Evolutionary conservation across 805 yeast species (phyloP).

Genomic region (Wickerhamiella australiensis): DNA sequence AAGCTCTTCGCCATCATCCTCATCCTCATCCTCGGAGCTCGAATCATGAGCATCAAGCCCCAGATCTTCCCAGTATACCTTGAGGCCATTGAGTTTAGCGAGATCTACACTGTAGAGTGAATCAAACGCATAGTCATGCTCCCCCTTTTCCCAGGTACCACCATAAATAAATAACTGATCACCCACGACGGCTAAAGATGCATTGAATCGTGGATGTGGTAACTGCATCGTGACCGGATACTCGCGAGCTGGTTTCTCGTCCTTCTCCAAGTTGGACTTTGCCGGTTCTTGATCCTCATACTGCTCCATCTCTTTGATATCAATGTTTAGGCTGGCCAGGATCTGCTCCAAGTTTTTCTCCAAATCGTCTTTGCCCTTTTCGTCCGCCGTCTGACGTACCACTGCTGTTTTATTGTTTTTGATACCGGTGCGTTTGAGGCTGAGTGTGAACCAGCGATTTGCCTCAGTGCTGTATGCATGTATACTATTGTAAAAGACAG

Average conservation of each 20-base stretch:
- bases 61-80: conserved; percentile 71
- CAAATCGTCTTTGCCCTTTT: conserved; percentile 48
- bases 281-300: conserved; percentile 30
- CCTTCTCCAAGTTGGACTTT: conserved; percentile 26
- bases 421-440: conserved; percentile 45
- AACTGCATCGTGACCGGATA: conserved; percentile 47
- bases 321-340: conserved; percentile 26
- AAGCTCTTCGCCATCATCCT: conserved; percentile 57
- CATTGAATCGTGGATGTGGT: conserved; percentile 85
- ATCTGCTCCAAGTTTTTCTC: conserved; percentile 59
- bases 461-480: conserved; percentile 73
- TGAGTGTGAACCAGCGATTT: conserved; percentile 76
- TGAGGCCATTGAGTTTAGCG: conserved; percentile 76
- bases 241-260: conserved; percentile 33
- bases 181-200: conserved; percentile 72
- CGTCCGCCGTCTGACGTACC: conserved; percentile 31
- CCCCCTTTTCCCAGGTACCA: conserved; percentile 80
- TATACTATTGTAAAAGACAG: conserved; percentile 69
- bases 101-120: conserved; percentile 78
- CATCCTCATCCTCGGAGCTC: conserved; percentile 37
- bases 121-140: conserved; percentile 71
- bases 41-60: conserved; percentile 29
- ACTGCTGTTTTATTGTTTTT: conserved; percentile 28
- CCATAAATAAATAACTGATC: conserved; percentile 78
- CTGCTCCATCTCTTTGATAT: conserved; percentile 26